Evolutionary conservation across 2,329 filamentous ascomycete species (phyloP).

Genomic region (Scedosporium dehoogii): DNA sequence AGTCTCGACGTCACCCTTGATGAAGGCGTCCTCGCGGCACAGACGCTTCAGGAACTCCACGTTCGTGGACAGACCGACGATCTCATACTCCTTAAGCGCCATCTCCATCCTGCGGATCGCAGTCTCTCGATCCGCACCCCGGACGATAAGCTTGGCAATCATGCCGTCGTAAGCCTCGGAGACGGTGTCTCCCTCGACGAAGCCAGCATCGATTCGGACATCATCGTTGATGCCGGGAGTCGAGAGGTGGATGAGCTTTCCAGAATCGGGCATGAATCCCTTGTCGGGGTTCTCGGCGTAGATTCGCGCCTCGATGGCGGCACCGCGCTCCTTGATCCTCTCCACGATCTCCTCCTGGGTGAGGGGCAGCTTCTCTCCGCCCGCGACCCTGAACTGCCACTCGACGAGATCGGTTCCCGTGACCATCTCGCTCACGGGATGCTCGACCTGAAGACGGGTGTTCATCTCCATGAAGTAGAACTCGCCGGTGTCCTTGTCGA

Average conservation of each 20-base stretch:
- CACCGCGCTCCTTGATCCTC: constrained; percentile 64
- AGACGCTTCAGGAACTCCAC: constrained; percentile 92
- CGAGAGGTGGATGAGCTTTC: constrained; percentile 71
- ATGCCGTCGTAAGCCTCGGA: constrained; percentile 96
- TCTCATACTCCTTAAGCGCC: constrained; percentile 80
- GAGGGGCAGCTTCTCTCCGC: constrained; percentile 46
- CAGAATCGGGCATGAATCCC: constrained; percentile 91
- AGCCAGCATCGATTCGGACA: constrained; percentile 87
- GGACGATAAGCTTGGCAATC: constrained; percentile 95
- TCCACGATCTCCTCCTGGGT: constrained; percentile 57
- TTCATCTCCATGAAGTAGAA: constrained; percentile 83
- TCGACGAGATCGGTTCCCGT: constrained; percentile 70
- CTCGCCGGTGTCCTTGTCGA: constrained; percentile 69
- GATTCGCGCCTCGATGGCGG: constrained; percentile 90
- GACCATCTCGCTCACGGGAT: constrained; percentile 74
- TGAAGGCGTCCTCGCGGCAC: constrained; percentile 71
- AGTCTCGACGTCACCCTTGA: constrained; percentile 83
- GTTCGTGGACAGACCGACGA: constrained; percentile 88
- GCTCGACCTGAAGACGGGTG: constrained; percentile 89
- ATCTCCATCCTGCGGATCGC: constrained; percentile 74
- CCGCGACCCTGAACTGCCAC: constrained; percentile 81
- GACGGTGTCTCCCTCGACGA: constrained; percentile 82
- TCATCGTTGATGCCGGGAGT: constrained; percentile 62
- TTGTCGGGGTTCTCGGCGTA: constrained; percentile 91
- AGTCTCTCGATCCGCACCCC: constrained; percentile 65